Percentiles rank a stretch among this genome's conserved stretches.
These are phyloP conservation scores for Yamadazyma olivae DNA, from an alignment of 805 yeast genomes.

Conservation along the genomic window DNA sequence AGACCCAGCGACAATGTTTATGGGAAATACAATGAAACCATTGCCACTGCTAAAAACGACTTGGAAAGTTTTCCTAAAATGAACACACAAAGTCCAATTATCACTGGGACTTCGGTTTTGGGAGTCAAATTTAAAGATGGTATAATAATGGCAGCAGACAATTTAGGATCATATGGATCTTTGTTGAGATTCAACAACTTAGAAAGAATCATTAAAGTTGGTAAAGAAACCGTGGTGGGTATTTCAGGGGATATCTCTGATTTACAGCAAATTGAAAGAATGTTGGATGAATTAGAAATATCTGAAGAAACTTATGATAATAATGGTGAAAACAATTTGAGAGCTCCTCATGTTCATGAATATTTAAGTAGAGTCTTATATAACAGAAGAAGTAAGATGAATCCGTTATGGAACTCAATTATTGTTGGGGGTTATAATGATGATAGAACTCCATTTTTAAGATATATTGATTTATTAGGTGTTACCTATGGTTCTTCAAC, in stretches of 20 bases:
- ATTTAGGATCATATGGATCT: slow-evolving; percentile 89
- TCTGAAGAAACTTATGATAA: slow-evolving; percentile 76
- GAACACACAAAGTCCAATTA: slow-evolving; percentile 92
- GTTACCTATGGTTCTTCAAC: slow-evolving; percentile 86
- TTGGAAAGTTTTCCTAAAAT: slow-evolving; percentile 55
- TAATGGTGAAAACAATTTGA: slow-evolving; percentile 56
- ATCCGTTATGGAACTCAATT: slow-evolving; percentile 94
- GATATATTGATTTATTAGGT: slow-evolving; percentile 88
- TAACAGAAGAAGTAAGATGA: slow-evolving; percentile 85
- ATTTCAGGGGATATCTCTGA: slow-evolving; percentile 94
- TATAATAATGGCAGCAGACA: slow-evolving; percentile 92
- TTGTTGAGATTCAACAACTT: slow-evolving; percentile 80
- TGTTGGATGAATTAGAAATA: slow-evolving; percentile 70
- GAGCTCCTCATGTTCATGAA: slow-evolving; percentile 87
- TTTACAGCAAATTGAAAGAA: slow-evolving; percentile 75
- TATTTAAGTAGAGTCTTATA: slow-evolving; percentile 83
- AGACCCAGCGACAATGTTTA: slow-evolving; percentile 83
- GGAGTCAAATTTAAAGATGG: slow-evolving; percentile 90
- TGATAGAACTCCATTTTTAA: slow-evolving; percentile 62
- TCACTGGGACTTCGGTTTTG: slow-evolving; percentile 94
- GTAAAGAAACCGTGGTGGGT: slow-evolving; percentile 85
- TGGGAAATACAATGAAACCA: slow-evolving; percentile 73
- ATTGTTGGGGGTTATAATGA: slow-evolving; percentile 87
- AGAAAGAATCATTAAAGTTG: slow-evolving; percentile 83
- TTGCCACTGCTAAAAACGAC: slow-evolving; percentile 56